Evolutionary conservation across 371 early-diverging fungal genomes (phyloP), one percentile per base, ranked within the genome.

Genomic region (Fennellomyces sp.): DNA sequence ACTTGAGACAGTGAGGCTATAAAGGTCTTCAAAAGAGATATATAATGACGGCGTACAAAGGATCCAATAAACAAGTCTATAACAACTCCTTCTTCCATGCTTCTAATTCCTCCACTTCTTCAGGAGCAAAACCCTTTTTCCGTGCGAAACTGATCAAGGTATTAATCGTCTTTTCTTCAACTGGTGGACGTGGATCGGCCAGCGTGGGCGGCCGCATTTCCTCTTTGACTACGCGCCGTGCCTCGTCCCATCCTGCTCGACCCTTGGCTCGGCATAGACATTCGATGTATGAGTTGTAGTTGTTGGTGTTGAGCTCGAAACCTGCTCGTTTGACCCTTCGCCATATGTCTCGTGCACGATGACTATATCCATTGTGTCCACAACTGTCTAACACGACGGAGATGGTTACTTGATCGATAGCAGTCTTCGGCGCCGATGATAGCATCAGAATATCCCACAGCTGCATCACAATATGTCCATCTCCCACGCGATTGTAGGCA

Each of bases 281-380:
- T 50, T 81, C 81, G 6, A 81, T 68, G 50, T 74, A 81, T 1
- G 81, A 78, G 25, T 63, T 74, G 39, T 70, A 78, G 36, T 76
- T 74, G 41, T 78, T 78, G 33, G 70, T 68, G 30, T 78, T 75
- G 1, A 76, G 50, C 2, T 54, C 38, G 23, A 75, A 70, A 0
- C 58, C 29, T 3, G 49, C 23, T 4, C 41, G 60, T 19, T 67
- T 60, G 11, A 76, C 33, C 29, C 33, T 61, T 3, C 60, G 31
- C 81, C 78, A 77, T 30, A 81, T 74, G 7, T 30, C 58, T 0
- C 31, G 57, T 4, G 76, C 78, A n/a, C 57, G 42, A 4, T 65
- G 31, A 1, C 48, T 45, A 2, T 62, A 48, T 0, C 73, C 72
- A 57, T 81, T 64, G 36, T 63, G 63, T n/a, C 65, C 72, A 38